phyloP scores from a whole-genome alignment of 2,329 filamentous ascomycete genomes.

The Trichophyton benhamiae region DNA sequence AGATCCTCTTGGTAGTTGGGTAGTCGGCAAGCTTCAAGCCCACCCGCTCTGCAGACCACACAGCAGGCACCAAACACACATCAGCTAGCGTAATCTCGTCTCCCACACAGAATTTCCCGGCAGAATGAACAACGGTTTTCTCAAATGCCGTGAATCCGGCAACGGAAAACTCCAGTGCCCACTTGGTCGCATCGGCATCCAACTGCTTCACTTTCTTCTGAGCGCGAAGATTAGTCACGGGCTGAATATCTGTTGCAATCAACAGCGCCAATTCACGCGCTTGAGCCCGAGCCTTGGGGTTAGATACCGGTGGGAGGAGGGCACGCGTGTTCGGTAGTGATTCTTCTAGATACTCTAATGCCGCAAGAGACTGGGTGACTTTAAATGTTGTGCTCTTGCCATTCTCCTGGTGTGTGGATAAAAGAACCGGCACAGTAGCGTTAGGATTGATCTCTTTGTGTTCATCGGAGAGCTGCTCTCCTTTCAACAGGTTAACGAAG shows the following conservation, averaged over 20 bases:
- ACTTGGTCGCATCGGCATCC: constrained; percentile 31
- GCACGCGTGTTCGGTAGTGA: constrained; percentile 27
- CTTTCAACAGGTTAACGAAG: constrained; percentile 43
- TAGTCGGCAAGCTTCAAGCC: constrained; percentile 42
- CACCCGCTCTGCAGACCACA: constrained; percentile 46
- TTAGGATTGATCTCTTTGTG: constrained; percentile 44
- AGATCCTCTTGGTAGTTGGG: constrained; percentile 37
- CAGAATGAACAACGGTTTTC: constrained; percentile 24
- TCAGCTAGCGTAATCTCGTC: constrained; percentile 48
- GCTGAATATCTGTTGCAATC: constrained; percentile 47
- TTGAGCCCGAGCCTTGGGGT: constrained; percentile 35
- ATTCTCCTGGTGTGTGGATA: constrained; percentile 18
- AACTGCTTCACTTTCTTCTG: constrained; percentile 38
- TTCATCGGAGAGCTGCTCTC: constrained; percentile 37
- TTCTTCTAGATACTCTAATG: constrained; percentile 52
- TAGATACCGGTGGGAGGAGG: constrained; percentile 36
- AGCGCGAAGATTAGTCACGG: constrained; percentile 47
- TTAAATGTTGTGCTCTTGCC: constrained; percentile 22
- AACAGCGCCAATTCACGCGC: constrained; percentile 45
- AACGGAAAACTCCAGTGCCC: constrained; percentile 42
- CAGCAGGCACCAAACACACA: constrained; percentile 45
- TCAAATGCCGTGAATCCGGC: constrained; percentile 49
- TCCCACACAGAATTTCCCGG: constrained; percentile 45
- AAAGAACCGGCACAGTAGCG: constrained; percentile 43
- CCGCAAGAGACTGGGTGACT: constrained; percentile 48